These are phyloP conservation scores for Suhomyces taliae DNA, from an alignment of 1,139 yeast genomes.

Conservation along the genomic window DNA sequence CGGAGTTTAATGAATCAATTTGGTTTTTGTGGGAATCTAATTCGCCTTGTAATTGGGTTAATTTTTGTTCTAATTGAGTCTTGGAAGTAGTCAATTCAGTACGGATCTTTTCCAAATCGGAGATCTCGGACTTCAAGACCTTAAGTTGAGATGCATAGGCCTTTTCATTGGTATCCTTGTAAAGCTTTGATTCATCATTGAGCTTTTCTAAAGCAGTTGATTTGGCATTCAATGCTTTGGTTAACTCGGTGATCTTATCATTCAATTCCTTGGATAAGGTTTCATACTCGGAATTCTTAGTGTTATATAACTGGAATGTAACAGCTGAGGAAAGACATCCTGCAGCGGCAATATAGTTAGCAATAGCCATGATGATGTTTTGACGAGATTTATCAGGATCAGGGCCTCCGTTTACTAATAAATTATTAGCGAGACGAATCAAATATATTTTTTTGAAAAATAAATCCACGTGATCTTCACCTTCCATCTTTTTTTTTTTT, in stretches of 20 bases:
- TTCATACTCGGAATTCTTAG: conserved; percentile 25
- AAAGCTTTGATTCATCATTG: conserved; percentile 5
- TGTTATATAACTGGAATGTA: conserved; percentile 27
- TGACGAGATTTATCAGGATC: not conserved
- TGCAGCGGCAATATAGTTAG: conserved; percentile 21
- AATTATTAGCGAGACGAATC: no score
- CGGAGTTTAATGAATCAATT: conserved; percentile 4
- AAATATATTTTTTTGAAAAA: no score
- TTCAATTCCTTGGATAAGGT: conserved; percentile 15
- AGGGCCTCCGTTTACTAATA: no score
- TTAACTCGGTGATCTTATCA: conserved; percentile 14
- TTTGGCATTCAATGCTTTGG: conserved; percentile 12
- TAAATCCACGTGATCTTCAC: not conserved
- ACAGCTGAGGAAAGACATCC: conserved; percentile 29
- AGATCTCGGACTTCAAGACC: conserved; percentile 9
- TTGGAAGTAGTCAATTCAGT: conserved; percentile 8
- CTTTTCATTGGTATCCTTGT: conserved; percentile 8
- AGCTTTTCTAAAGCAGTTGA: conserved; percentile 12
- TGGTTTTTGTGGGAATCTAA: conserved; percentile 4
- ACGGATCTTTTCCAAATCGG: conserved; percentile 11
- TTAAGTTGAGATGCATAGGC: conserved; percentile 7
- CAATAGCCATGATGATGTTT: conserved; percentile 13
- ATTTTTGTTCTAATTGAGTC: conserved; percentile 11
- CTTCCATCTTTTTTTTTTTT: not conserved
- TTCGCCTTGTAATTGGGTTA: conserved; percentile 5